Percentiles rank a stretch among this genome's conserved stretches.
These are phyloP conservation scores for Fraxinus sp. DNA, from an alignment of 305 asterid genomes.

Conservation along the genomic window DNA sequence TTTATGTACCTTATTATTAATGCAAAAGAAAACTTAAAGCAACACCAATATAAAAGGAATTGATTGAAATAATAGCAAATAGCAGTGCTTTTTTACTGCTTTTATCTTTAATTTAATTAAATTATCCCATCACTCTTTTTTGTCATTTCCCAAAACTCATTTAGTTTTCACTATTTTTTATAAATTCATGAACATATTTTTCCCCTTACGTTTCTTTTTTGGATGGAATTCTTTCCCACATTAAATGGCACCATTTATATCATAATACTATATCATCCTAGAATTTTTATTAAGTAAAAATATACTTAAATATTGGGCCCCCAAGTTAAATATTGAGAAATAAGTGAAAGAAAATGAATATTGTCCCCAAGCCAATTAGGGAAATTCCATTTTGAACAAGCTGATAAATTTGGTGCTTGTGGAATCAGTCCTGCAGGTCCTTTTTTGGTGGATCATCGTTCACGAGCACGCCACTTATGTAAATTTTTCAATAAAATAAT, in stretches of 20 bases:
- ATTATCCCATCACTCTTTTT: neutral
- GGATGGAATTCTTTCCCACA: neutral
- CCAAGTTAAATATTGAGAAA: neutral
- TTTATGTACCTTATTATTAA: neutral
- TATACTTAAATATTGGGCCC: neutral
- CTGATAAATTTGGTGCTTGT: neutral
- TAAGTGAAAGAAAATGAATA: neutral
- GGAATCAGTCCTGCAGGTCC: neutral
- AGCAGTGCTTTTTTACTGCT: neutral
- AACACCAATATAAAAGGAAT: neutral
- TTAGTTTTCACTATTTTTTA: neutral
- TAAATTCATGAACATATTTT: neutral
- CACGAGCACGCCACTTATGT: neutral
- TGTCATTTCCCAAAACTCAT: neutral
- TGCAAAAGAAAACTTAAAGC: neutral
- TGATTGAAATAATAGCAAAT: neutral
- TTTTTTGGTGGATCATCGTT: neutral
- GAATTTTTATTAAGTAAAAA: neutral
- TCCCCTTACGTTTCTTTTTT: neutral
- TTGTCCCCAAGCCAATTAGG: neutral
- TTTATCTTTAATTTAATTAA: neutral
- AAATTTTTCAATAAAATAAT: too few relatives aligned
- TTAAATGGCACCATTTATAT: neutral
- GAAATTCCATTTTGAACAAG: neutral
- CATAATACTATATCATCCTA: neutral